phyloP scores from a whole-genome alignment of 164 flowering plant species.

The Saururus chinensis region DNA sequence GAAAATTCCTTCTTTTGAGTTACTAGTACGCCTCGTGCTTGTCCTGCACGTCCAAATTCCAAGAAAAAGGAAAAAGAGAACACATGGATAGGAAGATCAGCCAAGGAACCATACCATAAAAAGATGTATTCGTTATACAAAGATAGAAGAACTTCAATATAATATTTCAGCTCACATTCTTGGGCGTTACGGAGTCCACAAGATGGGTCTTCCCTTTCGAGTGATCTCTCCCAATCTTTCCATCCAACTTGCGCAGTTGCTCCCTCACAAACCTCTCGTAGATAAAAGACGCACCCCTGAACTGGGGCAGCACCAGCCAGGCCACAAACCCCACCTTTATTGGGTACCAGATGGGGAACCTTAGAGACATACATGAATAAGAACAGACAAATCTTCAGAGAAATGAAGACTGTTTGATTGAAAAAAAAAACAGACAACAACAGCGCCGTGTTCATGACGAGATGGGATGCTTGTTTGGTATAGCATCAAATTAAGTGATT shows the following conservation, averaged over 20 bases:
- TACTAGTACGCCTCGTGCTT: too few relatives aligned
- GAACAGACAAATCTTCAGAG: not conserved
- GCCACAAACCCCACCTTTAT: constrained; percentile 9
- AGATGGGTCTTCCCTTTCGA: not conserved
- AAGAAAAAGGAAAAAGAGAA: too few relatives aligned
- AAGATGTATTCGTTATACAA: too few relatives aligned
- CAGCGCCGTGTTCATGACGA: not conserved
- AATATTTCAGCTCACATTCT: not conserved
- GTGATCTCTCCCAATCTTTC: not conserved
- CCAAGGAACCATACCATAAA: too few relatives aligned
- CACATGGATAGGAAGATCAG: too few relatives aligned
- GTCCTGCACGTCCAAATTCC: too few relatives aligned
- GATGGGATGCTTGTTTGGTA: not conserved
- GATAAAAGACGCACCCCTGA: constrained; percentile 12
- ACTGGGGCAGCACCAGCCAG: constrained; percentile 12
- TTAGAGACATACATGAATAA: not conserved
- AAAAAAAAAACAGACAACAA: not conserved
- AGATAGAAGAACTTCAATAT: not conserved
- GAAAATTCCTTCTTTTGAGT: too few relatives aligned
- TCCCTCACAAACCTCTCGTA: constrained; percentile 13
- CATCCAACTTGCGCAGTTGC: constrained; percentile 5
- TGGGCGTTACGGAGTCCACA: not conserved
- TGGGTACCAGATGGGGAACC: constrained; percentile 12
- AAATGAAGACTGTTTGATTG: not conserved
- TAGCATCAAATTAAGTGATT: not conserved